Base-by-base conservation (phyloP, 441 rosid species). In the Gossypium davidsonii region DNA sequence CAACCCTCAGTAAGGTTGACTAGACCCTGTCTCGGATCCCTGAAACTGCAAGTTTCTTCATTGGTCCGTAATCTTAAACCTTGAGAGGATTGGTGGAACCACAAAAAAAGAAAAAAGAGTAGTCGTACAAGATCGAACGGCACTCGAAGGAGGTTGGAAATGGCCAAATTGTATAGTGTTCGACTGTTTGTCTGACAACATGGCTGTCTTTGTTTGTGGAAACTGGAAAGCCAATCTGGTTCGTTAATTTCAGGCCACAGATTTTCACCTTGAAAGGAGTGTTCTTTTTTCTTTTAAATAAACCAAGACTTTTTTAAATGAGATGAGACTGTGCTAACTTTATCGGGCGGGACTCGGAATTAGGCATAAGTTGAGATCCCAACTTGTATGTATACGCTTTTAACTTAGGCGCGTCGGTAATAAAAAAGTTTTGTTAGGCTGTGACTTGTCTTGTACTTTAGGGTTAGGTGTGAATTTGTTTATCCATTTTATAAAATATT, bases 161-260 rank as follows among this genome's bases (percentile, higher is more conserved):
- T 26, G 58, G 25, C 71, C 25, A 51, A 49, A 49, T 12, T 42
- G 48, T 12, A 61, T 20, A 23, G 23, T 58, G 42, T 12, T 44
- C 26, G 74, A 21, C 12, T 12, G 73, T 20, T 17, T 20, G 51
- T 74, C 72, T 69, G 74, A 70, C 79, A 71, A 21, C 48, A 10
- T 17, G 42, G 12, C 63, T 48, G 67, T 64, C 39, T 46, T 48
- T 31, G 3, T 59, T 44, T 17, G 61, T 64, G 58, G 56, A 15
- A 51, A 51, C 56, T 53, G 72, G 72, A 76, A 25, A 69, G 42
- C 75, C 61, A n/a, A 14, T 20, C 64, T 12, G 25, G n/a, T 66
- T 46, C 51, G 49, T 56, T 59, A 12, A 64, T 26, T 42, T 67
- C 72, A 56, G 25, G 26, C 72, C 48, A 44, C 46, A 57, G 37